Evolutionary conservation across 345 rosid species (phyloP), one percentile per base, ranked within the genome.

Genomic region (Gossypium rotundifolium): DNA sequence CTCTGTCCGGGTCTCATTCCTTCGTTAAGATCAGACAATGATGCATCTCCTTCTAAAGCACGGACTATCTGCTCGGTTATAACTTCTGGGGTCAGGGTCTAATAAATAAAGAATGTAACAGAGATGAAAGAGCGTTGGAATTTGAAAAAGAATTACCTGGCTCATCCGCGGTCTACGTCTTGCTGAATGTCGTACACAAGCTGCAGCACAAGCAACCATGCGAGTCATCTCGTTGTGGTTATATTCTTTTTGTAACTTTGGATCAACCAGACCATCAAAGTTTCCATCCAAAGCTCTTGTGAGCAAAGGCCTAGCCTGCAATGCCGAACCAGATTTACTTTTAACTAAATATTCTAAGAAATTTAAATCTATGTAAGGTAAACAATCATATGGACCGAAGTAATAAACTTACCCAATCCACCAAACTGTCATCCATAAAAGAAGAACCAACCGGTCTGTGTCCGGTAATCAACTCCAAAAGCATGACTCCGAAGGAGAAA

Each of bases 171-270:
- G 98, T 25, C 98, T 85, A 64, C 90, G 93, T 11, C 89, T 81
- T 55, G 96, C 99, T 61, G 99, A 95, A 77, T 95, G 97, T 23
- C 93, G 91, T 25, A 93, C 86, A 55, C 91, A 89, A 62, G 94
- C 97, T 49, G 93, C 98, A 74, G 99, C 97, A 84, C 96, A 93
- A 75, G 97, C 87, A 76, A 93, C 85, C 94, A 95, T 87, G 53
- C 92, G 85, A 79, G 82, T 83, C 93, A 95, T 89, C 82, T 95
- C 98, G 42, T 76, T 73, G 42, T 80, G 88, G 74, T 86, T 87
- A 83, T 90, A 93, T 54, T 76, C 74, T 25, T 87, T 81, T 65
- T 85, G 86, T 75, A 93, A 80, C 79, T 79, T 82, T 66, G 85
- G 82, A 80, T 95, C 99, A 55, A 80, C 90, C 48, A 95, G 79